phyloP scores from a whole-genome alignment of 306 rosid genomes.

The Pueraria montana region DNA sequence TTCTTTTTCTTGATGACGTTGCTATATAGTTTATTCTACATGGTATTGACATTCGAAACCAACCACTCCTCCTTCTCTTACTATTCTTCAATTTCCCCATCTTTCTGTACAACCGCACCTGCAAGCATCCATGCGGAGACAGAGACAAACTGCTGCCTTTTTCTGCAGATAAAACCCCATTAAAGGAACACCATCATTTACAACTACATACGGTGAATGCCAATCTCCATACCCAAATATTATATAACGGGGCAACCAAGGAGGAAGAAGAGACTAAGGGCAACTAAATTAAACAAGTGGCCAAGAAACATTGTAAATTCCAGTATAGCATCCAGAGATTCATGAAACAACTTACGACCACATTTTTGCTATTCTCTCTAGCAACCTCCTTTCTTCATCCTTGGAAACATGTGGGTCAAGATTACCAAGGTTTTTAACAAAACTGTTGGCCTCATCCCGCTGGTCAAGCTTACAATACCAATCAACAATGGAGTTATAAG shows the following conservation, averaged over 20 bases:
- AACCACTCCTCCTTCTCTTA: background rate
- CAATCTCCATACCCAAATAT: slow-evolving; percentile 39
- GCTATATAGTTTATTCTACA: slow-evolving; percentile 41
- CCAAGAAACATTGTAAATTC: slow-evolving; percentile 45
- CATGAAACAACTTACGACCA: slow-evolving; percentile 58
- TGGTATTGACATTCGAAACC: slow-evolving; percentile 29
- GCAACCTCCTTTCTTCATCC: slow-evolving; percentile 70
- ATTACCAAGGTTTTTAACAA: slow-evolving; percentile 64
- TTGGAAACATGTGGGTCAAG: slow-evolving; percentile 69
- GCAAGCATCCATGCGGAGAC: slow-evolving; percentile 26
- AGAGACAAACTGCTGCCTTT: slow-evolving; percentile 23
- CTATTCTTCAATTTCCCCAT: slow-evolving; percentile 34
- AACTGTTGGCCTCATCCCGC: slow-evolving; percentile 70
- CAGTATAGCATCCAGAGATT: slow-evolving; percentile 13
- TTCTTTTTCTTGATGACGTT: slow-evolving; percentile 9
- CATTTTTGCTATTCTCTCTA: slow-evolving; percentile 67
- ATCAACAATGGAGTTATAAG: slow-evolving; percentile 86
- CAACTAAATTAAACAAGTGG: too few relatives aligned
- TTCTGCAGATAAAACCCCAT: slow-evolving; percentile 30
- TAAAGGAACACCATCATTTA: slow-evolving; percentile 18
- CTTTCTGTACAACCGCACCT: slow-evolving; percentile 46
- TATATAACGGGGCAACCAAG: slow-evolving; percentile 37
- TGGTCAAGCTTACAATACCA: slow-evolving; percentile 77
- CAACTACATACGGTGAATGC: slow-evolving; percentile 27
- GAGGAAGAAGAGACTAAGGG: slow-evolving; percentile 30